phyloP scores from a whole-genome alignment of 345 rosid species.

The Moringa oleifera region DNA sequence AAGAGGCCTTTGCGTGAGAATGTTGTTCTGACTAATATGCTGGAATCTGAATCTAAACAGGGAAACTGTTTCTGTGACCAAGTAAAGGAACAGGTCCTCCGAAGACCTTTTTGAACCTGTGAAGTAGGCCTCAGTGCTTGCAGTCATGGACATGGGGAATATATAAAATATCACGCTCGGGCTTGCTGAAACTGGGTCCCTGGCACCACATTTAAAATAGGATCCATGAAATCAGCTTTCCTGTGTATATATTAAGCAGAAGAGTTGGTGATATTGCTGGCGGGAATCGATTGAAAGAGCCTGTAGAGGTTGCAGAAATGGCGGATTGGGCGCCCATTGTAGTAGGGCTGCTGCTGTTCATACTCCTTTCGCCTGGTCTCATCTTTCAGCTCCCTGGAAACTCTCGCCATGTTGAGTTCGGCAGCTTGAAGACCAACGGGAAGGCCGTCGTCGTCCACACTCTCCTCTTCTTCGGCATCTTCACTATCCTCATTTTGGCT shows the following conservation, averaged over 20 bases:
- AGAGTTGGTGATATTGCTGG: too few relatives aligned
- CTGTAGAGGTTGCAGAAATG: conserved; percentile 21
- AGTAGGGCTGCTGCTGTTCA: conserved; percentile 49
- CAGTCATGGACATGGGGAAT: too few relatives aligned
- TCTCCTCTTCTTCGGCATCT: conserved; percentile 44
- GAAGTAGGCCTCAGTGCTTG: too few relatives aligned
- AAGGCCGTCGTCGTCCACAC: conserved; percentile 47
- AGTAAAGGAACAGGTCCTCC: too few relatives aligned
- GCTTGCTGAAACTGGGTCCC: too few relatives aligned
- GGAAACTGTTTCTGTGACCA: too few relatives aligned
- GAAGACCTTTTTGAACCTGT: too few relatives aligned
- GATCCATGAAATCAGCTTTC: too few relatives aligned
- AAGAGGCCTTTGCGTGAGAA: conserved; percentile 24
- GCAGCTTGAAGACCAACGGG: conserved; percentile 52
- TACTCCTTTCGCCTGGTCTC: conserved; percentile 45
- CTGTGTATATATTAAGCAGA: too few relatives aligned
- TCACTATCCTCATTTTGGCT: conserved; percentile 53
- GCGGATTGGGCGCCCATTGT: conserved; percentile 57
- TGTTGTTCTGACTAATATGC: neutral
- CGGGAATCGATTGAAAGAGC: too few relatives aligned
- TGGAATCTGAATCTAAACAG: neutral
- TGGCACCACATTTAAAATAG: too few relatives aligned
- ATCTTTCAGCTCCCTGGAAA: conserved; percentile 50
- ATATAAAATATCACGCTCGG: too few relatives aligned
- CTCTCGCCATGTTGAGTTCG: conserved; percentile 42